Percentiles rank a stretch among this genome's conserved stretches.
Conservation (phyloP, 176 grass and related monocot genomes). For the Musa schizocarpa region DNA sequence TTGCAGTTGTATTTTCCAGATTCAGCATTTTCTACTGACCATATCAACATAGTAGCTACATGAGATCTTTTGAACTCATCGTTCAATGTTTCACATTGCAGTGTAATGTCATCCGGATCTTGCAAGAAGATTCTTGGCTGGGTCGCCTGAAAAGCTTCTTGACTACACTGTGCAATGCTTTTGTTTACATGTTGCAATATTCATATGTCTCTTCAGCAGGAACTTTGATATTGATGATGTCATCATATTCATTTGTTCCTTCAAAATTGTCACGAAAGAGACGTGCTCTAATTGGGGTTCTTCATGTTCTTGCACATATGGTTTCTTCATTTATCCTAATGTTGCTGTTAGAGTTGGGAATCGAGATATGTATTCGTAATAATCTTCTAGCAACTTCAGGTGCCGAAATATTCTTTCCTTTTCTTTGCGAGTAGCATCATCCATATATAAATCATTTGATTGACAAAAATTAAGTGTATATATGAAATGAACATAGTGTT, state of each 20-base stretch:
- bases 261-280: constrained; percentile 76
- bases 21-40: not conserved
- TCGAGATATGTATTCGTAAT: constrained; percentile 93
- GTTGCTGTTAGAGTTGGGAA: constrained; percentile 91
- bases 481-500: not conserved
- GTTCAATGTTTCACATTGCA: constrained; percentile 28
- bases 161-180: constrained; percentile 58
- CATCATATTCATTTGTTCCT: constrained; percentile 92
- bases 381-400: constrained; percentile 94
- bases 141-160: constrained; percentile 65
- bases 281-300: constrained; percentile 71
- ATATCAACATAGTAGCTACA: not conserved
- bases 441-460: not conserved
- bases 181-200: constrained; percentile 73
- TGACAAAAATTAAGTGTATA: not conserved
- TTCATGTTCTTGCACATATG: constrained; percentile 80
- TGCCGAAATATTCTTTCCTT: constrained; percentile 11
- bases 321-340: constrained; percentile 77
- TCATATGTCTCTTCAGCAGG: constrained; percentile 84
- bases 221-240: constrained; percentile 46
- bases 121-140: constrained; percentile 66
- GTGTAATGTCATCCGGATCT: constrained; percentile 65
- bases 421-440: not conserved
- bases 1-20: not conserved
- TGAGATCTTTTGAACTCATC: not conserved